These are phyloP conservation scores for Claviceps paspali DNA, from an alignment of 2,329 filamentous ascomycete genomes.

Conservation along the genomic window DNA sequence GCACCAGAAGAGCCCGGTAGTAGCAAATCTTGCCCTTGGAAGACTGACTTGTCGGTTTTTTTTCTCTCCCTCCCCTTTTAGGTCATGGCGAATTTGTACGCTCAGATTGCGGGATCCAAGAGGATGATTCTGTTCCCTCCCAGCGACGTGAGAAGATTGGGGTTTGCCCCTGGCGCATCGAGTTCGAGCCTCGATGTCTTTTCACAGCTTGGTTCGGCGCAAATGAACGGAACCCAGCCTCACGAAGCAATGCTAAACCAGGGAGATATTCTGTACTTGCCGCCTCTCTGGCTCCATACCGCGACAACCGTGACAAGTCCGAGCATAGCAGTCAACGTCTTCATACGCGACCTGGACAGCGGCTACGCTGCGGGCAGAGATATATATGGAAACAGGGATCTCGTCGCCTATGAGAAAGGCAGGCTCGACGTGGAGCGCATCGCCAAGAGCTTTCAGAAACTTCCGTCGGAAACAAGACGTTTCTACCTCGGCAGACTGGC, in stretches of 20 bases:
- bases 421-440: constrained; percentile 58
- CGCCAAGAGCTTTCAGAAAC: constrained; percentile 41
- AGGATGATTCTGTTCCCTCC: constrained; percentile 66
- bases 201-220: constrained; percentile 24
- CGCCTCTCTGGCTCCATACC: constrained; percentile 73
- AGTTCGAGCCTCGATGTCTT: constrained; percentile 69
- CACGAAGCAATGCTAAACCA: constrained; percentile 50
- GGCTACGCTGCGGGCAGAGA: constrained; percentile 63
- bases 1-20: not conserved
- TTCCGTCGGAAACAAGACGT: constrained; percentile 50
- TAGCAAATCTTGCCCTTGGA: no score
- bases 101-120: constrained; percentile 62
- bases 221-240: constrained; percentile 39
- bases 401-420: constrained; percentile 72
- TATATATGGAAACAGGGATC: constrained; percentile 76
- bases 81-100: constrained; percentile 80
- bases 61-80: no score
- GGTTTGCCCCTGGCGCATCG: constrained; percentile 61
- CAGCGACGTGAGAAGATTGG: constrained; percentile 51
- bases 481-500: constrained; percentile 65
- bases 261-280: constrained; percentile 68
- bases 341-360: constrained; percentile 57
- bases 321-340: constrained; percentile 77
- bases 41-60: not conserved
- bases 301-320: constrained; percentile 40